phyloP scores from a whole-genome alignment of 2,329 filamentous ascomycete genomes.

The Verticillium alfalfae region DNA sequence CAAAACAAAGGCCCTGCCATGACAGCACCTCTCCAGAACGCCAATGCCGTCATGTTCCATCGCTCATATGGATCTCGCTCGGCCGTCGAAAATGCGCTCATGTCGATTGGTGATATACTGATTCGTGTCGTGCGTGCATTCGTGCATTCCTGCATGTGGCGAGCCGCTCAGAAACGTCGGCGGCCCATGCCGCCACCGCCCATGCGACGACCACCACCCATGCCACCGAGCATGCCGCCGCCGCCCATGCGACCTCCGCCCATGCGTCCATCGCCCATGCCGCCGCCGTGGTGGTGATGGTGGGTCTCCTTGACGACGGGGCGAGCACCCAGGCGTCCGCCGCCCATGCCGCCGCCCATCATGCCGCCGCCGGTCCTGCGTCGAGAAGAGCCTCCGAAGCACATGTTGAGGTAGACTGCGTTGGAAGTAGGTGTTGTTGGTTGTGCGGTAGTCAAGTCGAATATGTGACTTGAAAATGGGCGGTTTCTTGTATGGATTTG shows the following conservation, averaged over 20 bases:
- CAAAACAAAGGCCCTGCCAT: not conserved
- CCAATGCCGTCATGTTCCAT: not conserved
- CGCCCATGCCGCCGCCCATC: not conserved
- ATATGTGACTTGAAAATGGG: not conserved
- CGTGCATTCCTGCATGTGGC: not conserved
- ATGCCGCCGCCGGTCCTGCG: not conserved
- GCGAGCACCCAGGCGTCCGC: not conserved
- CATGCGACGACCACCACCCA: not conserved
- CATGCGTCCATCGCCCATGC: not conserved
- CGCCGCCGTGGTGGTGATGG: not conserved
- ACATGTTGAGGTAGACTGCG: not conserved
- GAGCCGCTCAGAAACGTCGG: not conserved
- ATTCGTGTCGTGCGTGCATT: not conserved
- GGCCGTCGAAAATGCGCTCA: not conserved
- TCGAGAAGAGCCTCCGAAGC: not conserved
- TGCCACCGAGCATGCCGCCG: not conserved
- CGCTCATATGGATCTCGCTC: not conserved
- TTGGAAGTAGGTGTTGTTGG: not conserved
- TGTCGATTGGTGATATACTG: not conserved
- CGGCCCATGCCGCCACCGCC: not conserved
- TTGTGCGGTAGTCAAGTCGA: not conserved
- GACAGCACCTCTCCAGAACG: not conserved
- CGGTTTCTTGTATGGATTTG: not conserved
- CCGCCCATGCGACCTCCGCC: not conserved
- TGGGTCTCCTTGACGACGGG: not conserved